These are phyloP conservation scores for Blastocystis sp. DNA, from an alignment of 352 stramenopile species.

Conservation along the genomic window DNA sequence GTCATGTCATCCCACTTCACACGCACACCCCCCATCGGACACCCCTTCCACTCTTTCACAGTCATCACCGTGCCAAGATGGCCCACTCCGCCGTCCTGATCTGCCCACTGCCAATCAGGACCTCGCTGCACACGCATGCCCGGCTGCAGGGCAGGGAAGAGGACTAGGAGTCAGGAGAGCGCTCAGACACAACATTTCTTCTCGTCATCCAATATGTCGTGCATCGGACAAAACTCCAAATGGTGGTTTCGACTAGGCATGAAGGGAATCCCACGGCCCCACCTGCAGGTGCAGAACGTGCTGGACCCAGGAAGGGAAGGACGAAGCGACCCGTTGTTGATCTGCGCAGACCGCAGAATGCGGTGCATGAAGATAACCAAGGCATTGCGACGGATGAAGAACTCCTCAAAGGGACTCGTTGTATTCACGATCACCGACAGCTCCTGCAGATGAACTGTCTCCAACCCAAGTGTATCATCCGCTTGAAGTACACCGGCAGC, in stretches of 20 bases:
- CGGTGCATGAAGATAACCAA: conserved; percentile 59
- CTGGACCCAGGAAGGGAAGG: conserved; percentile 12
- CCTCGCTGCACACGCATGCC: conserved; percentile 55
- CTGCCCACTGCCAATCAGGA: conserved; percentile 56
- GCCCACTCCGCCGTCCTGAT: conserved; percentile 52
- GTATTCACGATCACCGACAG: conserved; percentile 58
- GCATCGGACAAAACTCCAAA: conserved; percentile 47
- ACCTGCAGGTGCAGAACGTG: conserved; percentile 59
- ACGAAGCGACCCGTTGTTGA: conserved; percentile 32
- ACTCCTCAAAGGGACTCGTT: conserved; percentile 57
- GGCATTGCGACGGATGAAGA: conserved; percentile 59
- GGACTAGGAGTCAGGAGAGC: background rate
- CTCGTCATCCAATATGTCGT: conserved; percentile 57
- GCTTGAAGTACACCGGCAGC: conserved; percentile 7
- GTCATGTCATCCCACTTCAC: conserved; percentile 44
- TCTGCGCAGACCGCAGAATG: conserved; percentile 59
- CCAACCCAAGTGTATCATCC: conserved; percentile 54
- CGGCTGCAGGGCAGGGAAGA: conserved; percentile 21
- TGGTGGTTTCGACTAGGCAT: conserved; percentile 43
- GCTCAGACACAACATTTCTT: conserved; percentile 36
- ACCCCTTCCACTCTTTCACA: conserved; percentile 54
- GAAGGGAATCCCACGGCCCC: background rate
- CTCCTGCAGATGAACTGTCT: conserved; percentile 59
- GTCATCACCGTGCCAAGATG: conserved; percentile 39
- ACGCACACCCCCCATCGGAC: background rate